phyloP scores from a whole-genome alignment of 169 alveolate species.

The Plasmodium sp. region DNA sequence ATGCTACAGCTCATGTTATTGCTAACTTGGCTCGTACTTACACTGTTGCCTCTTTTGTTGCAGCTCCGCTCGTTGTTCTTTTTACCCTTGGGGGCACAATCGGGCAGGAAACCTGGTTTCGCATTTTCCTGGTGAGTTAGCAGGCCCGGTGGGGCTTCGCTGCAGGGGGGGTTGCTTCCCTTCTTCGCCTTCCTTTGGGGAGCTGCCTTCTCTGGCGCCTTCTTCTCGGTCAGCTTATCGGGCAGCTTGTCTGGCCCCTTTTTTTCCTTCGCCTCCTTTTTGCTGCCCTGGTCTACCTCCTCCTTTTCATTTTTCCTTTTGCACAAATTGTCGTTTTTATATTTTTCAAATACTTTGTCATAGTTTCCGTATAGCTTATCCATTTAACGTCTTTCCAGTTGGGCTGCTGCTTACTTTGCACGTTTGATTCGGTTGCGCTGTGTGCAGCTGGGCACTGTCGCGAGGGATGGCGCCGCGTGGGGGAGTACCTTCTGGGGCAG shows the following conservation, averaged over 20 bases:
- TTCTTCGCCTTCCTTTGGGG: not conserved
- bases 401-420: not conserved
- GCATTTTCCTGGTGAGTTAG: not conserved
- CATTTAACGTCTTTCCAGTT: slow-evolving; percentile 20
- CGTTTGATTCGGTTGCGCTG: not conserved
- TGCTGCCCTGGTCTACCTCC: not conserved
- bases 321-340: slow-evolving; percentile 15
- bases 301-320: slow-evolving; percentile 66
- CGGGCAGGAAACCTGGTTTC: not conserved
- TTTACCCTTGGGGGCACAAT: not conserved
- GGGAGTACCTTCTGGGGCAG: not conserved
- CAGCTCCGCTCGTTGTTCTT: not conserved
- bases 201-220: not conserved
- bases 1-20: not conserved
- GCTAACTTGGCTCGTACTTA: not conserved
- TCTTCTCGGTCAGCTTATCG: not conserved
- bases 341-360: slow-evolving; percentile 59
- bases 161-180: not conserved
- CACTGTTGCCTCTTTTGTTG: not conserved
- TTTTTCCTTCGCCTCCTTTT: slow-evolving; percentile 41
- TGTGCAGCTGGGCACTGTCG: not conserved
- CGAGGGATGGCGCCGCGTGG: not conserved
- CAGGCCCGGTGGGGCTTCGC: not conserved
- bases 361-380: slow-evolving; percentile 74
- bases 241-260: not conserved